These are phyloP conservation scores for Hypholoma sublateritium DNA, from an alignment of 768 basidiomycete genomes.

Conservation along the genomic window DNA sequence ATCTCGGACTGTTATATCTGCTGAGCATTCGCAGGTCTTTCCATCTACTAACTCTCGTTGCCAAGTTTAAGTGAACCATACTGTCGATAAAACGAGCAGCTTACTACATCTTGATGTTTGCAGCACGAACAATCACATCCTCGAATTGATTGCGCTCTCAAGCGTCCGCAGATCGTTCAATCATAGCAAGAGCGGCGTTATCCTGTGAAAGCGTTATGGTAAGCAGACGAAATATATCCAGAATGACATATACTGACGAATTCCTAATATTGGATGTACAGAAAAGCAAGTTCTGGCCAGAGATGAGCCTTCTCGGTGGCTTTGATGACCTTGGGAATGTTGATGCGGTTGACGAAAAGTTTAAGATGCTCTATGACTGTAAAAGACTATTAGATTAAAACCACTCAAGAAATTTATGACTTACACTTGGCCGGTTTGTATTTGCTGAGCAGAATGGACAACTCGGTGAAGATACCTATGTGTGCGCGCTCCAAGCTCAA, in stretches of 20 bases:
- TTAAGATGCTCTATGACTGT: constrained; percentile 98
- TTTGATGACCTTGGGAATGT: constrained; percentile 99
- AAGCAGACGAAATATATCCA: not conserved
- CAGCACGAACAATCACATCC: constrained; percentile 93
- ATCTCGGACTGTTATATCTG: no score
- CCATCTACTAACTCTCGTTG: no score
- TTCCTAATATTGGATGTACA: constrained; percentile 99
- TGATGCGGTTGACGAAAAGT: constrained; percentile 92
- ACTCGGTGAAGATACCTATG: constrained; percentile 98
- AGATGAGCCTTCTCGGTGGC: constrained; percentile 95
- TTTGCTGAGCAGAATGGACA: constrained; percentile 91
- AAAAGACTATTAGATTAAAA: constrained; percentile 9
- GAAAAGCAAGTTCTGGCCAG: constrained; percentile 97
- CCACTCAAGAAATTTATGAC: constrained; percentile 25
- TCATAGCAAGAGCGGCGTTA: constrained; percentile 98
- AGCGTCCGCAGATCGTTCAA: constrained; percentile 95
- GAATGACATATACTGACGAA: constrained; percentile 51
- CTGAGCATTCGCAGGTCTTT: no score
- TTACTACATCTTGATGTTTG: constrained; percentile 98
- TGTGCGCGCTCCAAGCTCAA: constrained; percentile 96
- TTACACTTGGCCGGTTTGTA: constrained; percentile 89
- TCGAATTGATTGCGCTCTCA: constrained; percentile 99
- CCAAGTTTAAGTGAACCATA: no score
- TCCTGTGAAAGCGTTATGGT: constrained; percentile 48
- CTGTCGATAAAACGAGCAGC: no score